These are phyloP conservation scores for Eucalyptus leucophloia DNA, from an alignment of 345 rosid species.

Conservation along the genomic window DNA sequence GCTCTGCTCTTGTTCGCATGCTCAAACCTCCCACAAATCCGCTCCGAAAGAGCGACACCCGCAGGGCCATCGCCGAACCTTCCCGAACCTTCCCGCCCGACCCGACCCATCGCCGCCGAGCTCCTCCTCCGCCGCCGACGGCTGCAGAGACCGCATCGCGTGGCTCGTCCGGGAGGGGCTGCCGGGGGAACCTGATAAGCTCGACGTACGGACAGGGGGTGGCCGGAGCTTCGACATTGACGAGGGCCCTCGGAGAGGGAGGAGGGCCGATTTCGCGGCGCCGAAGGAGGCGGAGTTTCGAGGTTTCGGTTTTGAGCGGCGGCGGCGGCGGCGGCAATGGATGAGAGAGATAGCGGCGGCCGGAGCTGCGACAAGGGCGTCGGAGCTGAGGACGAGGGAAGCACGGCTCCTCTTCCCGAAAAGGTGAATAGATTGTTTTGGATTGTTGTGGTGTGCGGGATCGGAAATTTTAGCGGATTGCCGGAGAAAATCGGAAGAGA, in stretches of 20 bases:
- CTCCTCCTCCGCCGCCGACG: neutral
- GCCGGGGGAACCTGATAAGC: neutral
- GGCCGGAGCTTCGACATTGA: neutral
- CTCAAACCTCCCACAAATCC: neutral
- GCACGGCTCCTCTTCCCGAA: conserved; percentile 80
- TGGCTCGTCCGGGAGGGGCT: neutral
- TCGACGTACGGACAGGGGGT: neutral
- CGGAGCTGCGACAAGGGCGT: conserved; percentile 44
- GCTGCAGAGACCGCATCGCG: neutral
- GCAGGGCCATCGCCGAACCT: neutral
- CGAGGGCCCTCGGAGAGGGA: neutral
- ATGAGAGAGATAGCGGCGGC: conserved; percentile 60
- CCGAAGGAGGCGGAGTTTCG: neutral
- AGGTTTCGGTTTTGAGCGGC: neutral
- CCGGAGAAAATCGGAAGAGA: neutral
- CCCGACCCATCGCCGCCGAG: neutral
- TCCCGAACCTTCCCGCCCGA: neutral
- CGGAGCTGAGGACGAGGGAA: conserved; percentile 81
- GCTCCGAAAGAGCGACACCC: neutral
- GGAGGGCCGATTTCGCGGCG: neutral
- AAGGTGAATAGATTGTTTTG: conserved; percentile 28
- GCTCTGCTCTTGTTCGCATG: neutral
- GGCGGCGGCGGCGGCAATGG: conserved; percentile 36
- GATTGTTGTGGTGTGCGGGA: neutral
- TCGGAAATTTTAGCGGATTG: neutral